Base-by-base conservation (phyloP, 2,329 filamentous ascomycete species). In the Westerdykella aurantiaca region DNA sequence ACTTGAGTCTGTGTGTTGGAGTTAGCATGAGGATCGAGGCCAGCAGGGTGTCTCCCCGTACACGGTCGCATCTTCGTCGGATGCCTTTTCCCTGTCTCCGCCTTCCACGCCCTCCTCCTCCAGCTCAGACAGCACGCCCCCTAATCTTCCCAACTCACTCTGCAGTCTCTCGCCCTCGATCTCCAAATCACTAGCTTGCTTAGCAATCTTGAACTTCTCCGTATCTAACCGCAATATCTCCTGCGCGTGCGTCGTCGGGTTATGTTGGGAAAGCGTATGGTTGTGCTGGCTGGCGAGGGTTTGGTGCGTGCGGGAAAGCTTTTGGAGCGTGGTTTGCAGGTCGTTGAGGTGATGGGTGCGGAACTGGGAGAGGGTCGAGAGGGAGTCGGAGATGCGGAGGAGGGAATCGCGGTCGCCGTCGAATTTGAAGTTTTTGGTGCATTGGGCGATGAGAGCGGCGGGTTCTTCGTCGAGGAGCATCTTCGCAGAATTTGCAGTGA, bases 361-460 rank as follows among this genome's bases (percentile, higher is more conserved):
- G 47, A 88, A 86, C 62, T 89, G 82, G 56, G 87, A 80, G n/a
- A 98, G 82, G 0, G 86, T 86, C 7, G 82, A 79, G 41, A 96
- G 79, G 1, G 88, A 91, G 66, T 90, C 87, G 66, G 82, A 81
- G 64, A 97, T 85, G 63, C 93, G 88, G 16, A 83, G 76, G 16
- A 97, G 80, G 49, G 87, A 86, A 53, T 82, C 75, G 63, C 89
- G 93, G 76, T 98, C 93, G 10, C 88, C 88, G 16, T 80, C 76
- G 60, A 91, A 95, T 73, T 95, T 93, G 81, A 98, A 98, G 76
- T 96, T 95, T 58, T 83, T 79, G 60, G 94, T 85, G 34, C 90
- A 95, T 72, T 94, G 86, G 64, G 84, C 79, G 72, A 98, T 95
- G 63, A 96, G 85, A 86, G 93, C 68, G 17, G 33, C 33, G 33